phyloP scores from a whole-genome alignment of 345 rosid genomes.

The Dipteronia dyeriana region DNA sequence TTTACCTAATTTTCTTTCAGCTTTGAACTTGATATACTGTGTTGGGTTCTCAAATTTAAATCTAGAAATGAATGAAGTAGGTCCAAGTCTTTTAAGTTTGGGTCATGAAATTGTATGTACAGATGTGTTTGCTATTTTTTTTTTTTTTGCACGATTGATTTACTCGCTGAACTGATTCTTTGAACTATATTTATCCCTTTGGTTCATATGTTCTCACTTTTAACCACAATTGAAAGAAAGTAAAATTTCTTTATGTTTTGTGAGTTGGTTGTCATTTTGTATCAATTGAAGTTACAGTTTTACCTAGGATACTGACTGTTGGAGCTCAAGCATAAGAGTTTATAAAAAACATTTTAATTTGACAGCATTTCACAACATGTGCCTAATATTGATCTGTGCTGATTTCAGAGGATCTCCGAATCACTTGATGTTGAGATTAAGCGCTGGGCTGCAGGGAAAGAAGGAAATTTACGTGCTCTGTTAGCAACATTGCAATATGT shows the following conservation, averaged over 20 bases:
- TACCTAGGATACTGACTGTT: background rate
- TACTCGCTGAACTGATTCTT: background rate
- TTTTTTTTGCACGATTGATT: background rate
- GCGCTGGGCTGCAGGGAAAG: conserved; percentile 98
- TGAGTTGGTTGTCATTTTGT: conserved; percentile 2
- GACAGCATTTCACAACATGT: background rate
- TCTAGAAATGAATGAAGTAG: background rate
- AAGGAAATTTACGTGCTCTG: conserved; percentile 89
- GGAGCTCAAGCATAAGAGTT: background rate
- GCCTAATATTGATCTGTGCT: conserved; percentile 21
- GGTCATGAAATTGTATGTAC: background rate
- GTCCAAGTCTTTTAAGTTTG: background rate
- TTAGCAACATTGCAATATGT: conserved; percentile 95
- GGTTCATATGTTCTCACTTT: background rate
- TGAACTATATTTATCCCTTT: background rate
- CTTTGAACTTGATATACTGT: background rate
- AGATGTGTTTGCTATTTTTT: background rate
- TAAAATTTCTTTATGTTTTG: background rate
- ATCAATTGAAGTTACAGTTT: background rate
- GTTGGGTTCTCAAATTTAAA: background rate
- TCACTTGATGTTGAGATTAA: conserved; percentile 85
- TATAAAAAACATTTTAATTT: background rate
- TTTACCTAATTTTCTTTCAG: background rate
- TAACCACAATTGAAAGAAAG: background rate
- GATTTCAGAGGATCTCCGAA: conserved; percentile 76